Evolutionary conservation across 2,329 filamentous ascomycete species (phyloP), one percentile per base, ranked within the genome.

Genomic region (Colletotrichum chlorophyti): DNA sequence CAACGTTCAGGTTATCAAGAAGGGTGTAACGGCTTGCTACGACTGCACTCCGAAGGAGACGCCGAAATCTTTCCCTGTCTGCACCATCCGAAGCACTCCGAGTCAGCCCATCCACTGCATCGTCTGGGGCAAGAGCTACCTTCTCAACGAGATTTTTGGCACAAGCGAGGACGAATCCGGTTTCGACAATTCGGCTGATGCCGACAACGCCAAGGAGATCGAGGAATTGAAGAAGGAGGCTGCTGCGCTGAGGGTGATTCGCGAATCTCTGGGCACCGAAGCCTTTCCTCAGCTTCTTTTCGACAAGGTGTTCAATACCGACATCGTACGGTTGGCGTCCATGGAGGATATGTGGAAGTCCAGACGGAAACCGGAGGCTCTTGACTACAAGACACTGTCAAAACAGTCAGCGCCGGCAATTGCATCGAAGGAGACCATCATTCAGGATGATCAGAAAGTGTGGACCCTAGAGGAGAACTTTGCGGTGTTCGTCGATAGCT

Each of bases 301-400:
- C 69, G 85, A 96, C 69, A 99, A 98, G 72, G 93, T 98, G 3
- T 99, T 95, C 74, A 85, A 87, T 61, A 81, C 90, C 46, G 95
- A 99, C 68, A 90, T 99, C 52, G 81, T 89, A 63, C 86, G 95
- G 14, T 73, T 99, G 53, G 83, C 88, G 35, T 90, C 89, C 12
- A 96, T 97, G 85, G 89, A 95, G 69, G 94, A 96, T 63, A 96
- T 98, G 92, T 99, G 95, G 95, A 96, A 93, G 74, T 87, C 85
- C 4, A 85, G 93, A 64, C 85, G 85, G 61, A 81, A 89, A 2
- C 95, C 94, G 0, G 82, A 89, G 65, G 77, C 91, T 7, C 79
- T 98, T 11, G 80, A 89, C 34, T 96, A 90, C 70, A 82, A 88
- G 11, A 72, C 76, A 0, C 70, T 94, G 2, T 74, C 84, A 42